Evolutionary conservation across 2,329 filamentous ascomycete species (phyloP), one percentile per base, ranked within the genome.

Genomic region (Rachicladosporium sp.): DNA sequence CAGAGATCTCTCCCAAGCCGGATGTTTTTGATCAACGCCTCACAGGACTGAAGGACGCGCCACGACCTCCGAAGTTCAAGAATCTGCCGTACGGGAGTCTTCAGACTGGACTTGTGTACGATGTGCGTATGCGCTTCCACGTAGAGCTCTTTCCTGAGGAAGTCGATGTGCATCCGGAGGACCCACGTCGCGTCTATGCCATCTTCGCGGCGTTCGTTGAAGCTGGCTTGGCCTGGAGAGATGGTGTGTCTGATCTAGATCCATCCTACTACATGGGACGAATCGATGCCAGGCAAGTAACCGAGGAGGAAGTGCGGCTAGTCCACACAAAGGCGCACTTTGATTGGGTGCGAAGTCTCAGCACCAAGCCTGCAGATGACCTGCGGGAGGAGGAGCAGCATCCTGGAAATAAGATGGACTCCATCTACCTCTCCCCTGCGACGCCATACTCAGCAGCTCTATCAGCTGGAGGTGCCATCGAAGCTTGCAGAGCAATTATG

Each of bases 51-150:
- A 43, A 49, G 30, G 53, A 56, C 38, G 44, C 38, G 2, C 55
- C 55, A 2, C 46, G 47, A 15, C 52, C 50, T 12, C 44, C 55
- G 19, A 62, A 58, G 40, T 65, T 58, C 41, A 38, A 51, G n/a
- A 38, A 46, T 2, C 47, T 64, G 8, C 60, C 61, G 2, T 62
- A 65, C 41, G 49, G 56, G 3, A 59, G 57, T 0, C 49, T 50
- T 3, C 56, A 56, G 43, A 68, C 67, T 6, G 68, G 68, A 0
- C 54, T 71, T 2, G 65, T 71, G 49, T 98, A 96, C 57, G 91
- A 98, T 64, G 79, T 85, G 41, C 78, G 89, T 27, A 98, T 98
- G 91, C 86, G 91, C 44, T 82, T 93, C 44, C 91, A 98, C 58
- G 83, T 87, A 40, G 93, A 95, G 56, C 66, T 70, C 2, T 64